These are phyloP conservation scores for Raffaelea albimanens DNA, from an alignment of 2,329 filamentous ascomycete genomes.

Conservation along the genomic window DNA sequence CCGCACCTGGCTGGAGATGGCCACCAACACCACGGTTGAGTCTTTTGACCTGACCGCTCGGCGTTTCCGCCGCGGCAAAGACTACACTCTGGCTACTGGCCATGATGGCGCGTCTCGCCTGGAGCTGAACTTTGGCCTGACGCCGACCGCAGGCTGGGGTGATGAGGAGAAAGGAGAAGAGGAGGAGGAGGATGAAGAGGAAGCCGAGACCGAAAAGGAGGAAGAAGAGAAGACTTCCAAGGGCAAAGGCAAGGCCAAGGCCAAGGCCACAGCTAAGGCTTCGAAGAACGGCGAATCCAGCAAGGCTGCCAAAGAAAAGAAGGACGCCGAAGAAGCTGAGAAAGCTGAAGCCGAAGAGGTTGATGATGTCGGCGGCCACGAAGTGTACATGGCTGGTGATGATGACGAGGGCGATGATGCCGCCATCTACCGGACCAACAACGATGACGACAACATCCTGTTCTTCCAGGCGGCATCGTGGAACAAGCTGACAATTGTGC, in stretches of 20 bases:
- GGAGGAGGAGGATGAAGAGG: conserved; percentile 26
- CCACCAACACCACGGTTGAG: conserved; percentile 65
- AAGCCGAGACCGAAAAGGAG: conserved; percentile 8
- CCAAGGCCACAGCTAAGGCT: conserved; percentile 16
- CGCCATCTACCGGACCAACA: conserved; percentile 73
- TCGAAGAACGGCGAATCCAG: conserved; percentile 19
- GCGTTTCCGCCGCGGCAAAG: conserved; percentile 74
- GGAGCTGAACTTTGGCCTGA: conserved; percentile 81
- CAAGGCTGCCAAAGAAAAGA: conserved; percentile 13
- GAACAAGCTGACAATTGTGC: conserved; percentile 87
- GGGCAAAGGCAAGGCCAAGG: conserved; percentile 21
- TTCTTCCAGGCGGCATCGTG: conserved; percentile 59
- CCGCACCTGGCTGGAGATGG: conserved; percentile 77
- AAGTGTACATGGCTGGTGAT: conserved; percentile 90
- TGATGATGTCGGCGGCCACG: conserved; percentile 53
- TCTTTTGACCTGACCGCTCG: conserved; percentile 73
- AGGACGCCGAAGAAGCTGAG: conserved; percentile 14
- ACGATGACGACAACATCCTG: conserved; percentile 65
- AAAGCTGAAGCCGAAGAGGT: conserved; percentile 22
- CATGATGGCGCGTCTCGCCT: conserved; percentile 70
- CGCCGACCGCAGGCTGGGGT: conserved; percentile 78
- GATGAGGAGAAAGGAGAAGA: conserved; percentile 36
- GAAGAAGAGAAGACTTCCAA: conserved; percentile 17
- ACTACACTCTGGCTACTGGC: conserved; percentile 88
- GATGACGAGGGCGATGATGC: conserved; percentile 60